phyloP scores from a whole-genome alignment of 441 rosid genomes.

The Syzygium syzygioides region DNA sequence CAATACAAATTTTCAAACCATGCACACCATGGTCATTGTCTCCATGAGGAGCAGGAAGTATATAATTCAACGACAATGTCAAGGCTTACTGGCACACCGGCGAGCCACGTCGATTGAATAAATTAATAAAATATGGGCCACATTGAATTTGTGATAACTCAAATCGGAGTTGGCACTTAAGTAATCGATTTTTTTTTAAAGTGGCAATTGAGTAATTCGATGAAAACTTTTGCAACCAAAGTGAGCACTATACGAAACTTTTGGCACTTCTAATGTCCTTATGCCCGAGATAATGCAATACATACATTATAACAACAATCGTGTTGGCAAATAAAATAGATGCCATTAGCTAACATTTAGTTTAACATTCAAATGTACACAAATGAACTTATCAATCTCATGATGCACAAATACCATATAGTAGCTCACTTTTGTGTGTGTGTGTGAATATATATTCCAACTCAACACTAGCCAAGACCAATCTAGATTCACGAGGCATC shows the following conservation, averaged over 20 bases:
- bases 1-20: background rate
- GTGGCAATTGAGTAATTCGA: too few relatives aligned
- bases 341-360: background rate
- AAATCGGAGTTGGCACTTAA: too few relatives aligned
- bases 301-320: background rate
- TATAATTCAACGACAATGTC: background rate
- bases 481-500: background rate
- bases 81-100: background rate
- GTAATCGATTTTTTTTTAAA: too few relatives aligned
- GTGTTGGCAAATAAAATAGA: background rate
- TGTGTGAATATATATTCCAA: too few relatives aligned
- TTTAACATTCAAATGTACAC: background rate
- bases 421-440: background rate
- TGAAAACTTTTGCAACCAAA: too few relatives aligned
- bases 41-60: background rate
- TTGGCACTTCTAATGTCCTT: too few relatives aligned
- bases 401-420: background rate
- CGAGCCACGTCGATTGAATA: too few relatives aligned
- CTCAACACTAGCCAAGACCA: background rate
- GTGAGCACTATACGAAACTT: too few relatives aligned
- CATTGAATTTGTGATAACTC: too few relatives aligned
- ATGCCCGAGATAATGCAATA: background rate
- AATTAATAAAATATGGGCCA: too few relatives aligned
- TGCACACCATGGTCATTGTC: background rate
- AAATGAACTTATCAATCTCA: background rate